Base-by-base conservation (phyloP, 495 filamentous ascomycete genomes). In the Aspergillus diversus region DNA sequence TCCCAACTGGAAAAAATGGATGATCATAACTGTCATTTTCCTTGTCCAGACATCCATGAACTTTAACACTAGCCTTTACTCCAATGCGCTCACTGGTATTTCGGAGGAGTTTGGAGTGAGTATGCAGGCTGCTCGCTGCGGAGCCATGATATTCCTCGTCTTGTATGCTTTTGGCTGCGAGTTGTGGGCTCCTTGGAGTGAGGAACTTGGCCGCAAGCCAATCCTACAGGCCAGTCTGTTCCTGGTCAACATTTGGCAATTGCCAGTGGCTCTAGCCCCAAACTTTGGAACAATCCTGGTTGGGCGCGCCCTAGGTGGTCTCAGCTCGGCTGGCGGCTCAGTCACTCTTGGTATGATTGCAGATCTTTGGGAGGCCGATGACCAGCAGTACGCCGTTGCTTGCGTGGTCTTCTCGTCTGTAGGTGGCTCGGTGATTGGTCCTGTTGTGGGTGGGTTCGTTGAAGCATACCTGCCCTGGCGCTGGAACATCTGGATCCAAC, bases 131-230 rank as follows among this genome's bases (percentile, higher is more conserved):
- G 83, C 82, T n/a, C 80, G 84, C 5, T 80, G 75, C 52, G 83
- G 83, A 69, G 79, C 77, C 27, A 83, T 84, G 81, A 81, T 83
- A 33, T 88, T 88, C 72, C 73, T 89, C 16, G 77, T 88, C 47
- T 65, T 83, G 0, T 89, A 88, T 65, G 85, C 84, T 7, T 87
- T 89, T 64, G 86, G 85, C 31, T 87, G 86, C 73, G 86, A 89
- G 64, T 76, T 89, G 0, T 88, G 86, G 86, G 86, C 86, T 1
- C 86, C 86, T 0, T 89, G 86, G 86, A 85, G 81, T 63, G 86
- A 89, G 59, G 86, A 89, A 54, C 70, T 84, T 51, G 86, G 86
- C 12, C 82, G 86, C 12, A 82, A 81, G 69, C 80, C 80, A 0
- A 81, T 87, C 43, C 71, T 87, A 16, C 86, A 88, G 67, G 47